A percentile compares a stretch with the other conserved stretches of the same genome.
These are phyloP conservation scores for Roridomyces roridus DNA, from an alignment of 768 basidiomycete species.

Conservation along the genomic window DNA sequence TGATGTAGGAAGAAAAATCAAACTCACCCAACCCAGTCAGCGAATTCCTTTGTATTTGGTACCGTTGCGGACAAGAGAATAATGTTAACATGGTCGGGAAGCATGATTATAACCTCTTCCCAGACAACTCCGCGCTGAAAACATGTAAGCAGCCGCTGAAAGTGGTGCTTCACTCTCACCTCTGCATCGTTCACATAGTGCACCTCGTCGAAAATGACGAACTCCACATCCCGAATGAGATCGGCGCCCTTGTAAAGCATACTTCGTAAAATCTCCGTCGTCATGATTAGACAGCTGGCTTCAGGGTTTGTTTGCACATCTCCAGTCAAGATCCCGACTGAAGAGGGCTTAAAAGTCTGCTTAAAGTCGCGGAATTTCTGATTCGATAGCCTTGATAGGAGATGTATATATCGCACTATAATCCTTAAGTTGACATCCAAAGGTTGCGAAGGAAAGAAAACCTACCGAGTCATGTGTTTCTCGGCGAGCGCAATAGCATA, in stretches of 20 bases:
- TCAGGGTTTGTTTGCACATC: constrained; percentile 99
- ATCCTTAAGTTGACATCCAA: constrained; percentile 14
- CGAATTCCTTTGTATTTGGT: constrained; percentile 97
- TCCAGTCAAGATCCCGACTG: constrained; percentile 95
- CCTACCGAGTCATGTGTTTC: constrained; percentile 97
- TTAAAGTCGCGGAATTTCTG: constrained; percentile 99
- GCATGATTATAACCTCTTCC: constrained; percentile 99
- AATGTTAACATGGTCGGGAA: constrained; percentile 98
- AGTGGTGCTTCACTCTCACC: constrained; percentile 49
- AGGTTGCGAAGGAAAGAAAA: constrained; percentile 15
- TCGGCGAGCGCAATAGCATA: constrained; percentile 97
- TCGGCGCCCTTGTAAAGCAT: constrained; percentile 99
- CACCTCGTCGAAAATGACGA: constrained; percentile 99
- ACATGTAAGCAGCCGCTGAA: no score
- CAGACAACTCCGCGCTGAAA: constrained; percentile 99
- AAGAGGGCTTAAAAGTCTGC: constrained; percentile 88
- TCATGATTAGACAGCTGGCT: constrained; percentile 96
- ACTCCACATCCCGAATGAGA: constrained; percentile 97
- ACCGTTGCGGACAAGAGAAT: constrained; percentile 97
- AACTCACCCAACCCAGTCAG: constrained; percentile 97
- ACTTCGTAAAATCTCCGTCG: constrained; percentile 95
- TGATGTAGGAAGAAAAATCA: constrained; percentile 8
- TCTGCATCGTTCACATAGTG: constrained; percentile 99
- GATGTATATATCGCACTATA: constrained; percentile 96
- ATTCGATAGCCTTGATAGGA: constrained; percentile 98